Evolutionary conservation across 371 early-diverging fungal species (phyloP).

Genomic region (Mucor circinelloides): DNA sequence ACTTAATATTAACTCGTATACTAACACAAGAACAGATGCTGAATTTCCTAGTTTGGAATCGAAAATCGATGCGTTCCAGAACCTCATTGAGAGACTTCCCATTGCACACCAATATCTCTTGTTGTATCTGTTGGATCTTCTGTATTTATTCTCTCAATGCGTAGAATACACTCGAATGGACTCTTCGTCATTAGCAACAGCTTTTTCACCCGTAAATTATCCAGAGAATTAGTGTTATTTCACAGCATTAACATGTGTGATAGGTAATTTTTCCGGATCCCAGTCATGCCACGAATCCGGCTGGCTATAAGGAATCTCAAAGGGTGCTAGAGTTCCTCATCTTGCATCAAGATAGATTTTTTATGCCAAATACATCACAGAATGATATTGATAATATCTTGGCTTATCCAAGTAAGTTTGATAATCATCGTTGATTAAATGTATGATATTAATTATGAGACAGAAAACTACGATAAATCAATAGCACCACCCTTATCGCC

Average conservation of each 20-base stretch:
- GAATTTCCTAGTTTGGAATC: slow-evolving; percentile 40
- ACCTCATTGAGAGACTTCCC: slow-evolving; percentile 54
- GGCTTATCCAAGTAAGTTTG: slow-evolving; percentile 5
- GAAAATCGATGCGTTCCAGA: slow-evolving; percentile 56
- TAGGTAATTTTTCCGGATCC: slow-evolving; percentile 59
- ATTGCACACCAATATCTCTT: slow-evolving; percentile 57
- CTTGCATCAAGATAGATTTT: slow-evolving; percentile 40
- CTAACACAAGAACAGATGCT: slow-evolving; percentile 16
- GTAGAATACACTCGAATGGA: slow-evolving; percentile 61
- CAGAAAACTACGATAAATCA: neutral
- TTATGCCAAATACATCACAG: slow-evolving; percentile 21
- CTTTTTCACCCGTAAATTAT: slow-evolving; percentile 59
- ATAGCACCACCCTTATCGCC: neutral
- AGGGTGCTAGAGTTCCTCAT: slow-evolving; percentile 61
- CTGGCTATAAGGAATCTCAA: slow-evolving; percentile 60
- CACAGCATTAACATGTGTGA: neutral
- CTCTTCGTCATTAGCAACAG: slow-evolving; percentile 56
- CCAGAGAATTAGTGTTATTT: neutral
- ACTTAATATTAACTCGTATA: neutral
- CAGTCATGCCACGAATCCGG: slow-evolving; percentile 55
- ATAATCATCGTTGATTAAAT: neutral
- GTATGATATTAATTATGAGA: neutral
- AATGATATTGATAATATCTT: neutral
- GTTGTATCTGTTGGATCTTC: slow-evolving; percentile 61
- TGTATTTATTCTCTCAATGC: slow-evolving; percentile 54